Evolutionary conservation across 1,139 yeast species (phyloP).

Genomic region (Insectozyma bohioensis): DNA sequence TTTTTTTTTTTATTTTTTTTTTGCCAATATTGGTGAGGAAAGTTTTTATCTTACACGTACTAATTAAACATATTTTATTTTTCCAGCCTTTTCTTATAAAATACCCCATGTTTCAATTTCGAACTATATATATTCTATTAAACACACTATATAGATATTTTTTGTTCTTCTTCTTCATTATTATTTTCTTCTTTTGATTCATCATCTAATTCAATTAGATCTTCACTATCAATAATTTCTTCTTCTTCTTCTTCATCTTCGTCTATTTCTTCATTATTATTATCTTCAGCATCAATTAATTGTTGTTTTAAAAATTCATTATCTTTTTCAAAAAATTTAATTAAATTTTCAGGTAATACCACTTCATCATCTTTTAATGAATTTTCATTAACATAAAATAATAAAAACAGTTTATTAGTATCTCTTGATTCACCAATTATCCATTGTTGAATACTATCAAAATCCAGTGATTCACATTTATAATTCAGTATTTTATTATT

Average conservation of each 20-base stretch:
- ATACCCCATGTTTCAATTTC: too few species aligned
- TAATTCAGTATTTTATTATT: conserved; percentile 7
- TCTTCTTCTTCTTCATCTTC: conserved; percentile 1
- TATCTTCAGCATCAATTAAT: conserved; percentile 5
- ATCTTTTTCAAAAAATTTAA: conserved; percentile 20
- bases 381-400: conserved; percentile 20
- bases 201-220: neutral
- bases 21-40: neutral
- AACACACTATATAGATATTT: neutral
- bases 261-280: conserved; percentile 2
- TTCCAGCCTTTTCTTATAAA: too few species aligned
- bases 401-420: conserved; percentile 18
- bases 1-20: neutral
- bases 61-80: too few species aligned
- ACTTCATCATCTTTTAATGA: conserved; percentile 10
- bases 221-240: conserved; percentile 4
- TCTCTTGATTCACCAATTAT: conserved; percentile 18
- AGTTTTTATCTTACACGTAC: too few species aligned
- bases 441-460: conserved; percentile 19
- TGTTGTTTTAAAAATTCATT: conserved; percentile 14
- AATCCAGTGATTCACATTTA: conserved; percentile 20
- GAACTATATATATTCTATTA: neutral
- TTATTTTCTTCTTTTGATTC: neutral
- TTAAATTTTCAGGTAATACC: conserved; percentile 15
- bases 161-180: neutral